A percentile compares a stretch with the other conserved stretches of the same genome.
phyloP scores from a whole-genome alignment of 1,284 basidiomycete genomes.

The Mycena sp. region DNA sequence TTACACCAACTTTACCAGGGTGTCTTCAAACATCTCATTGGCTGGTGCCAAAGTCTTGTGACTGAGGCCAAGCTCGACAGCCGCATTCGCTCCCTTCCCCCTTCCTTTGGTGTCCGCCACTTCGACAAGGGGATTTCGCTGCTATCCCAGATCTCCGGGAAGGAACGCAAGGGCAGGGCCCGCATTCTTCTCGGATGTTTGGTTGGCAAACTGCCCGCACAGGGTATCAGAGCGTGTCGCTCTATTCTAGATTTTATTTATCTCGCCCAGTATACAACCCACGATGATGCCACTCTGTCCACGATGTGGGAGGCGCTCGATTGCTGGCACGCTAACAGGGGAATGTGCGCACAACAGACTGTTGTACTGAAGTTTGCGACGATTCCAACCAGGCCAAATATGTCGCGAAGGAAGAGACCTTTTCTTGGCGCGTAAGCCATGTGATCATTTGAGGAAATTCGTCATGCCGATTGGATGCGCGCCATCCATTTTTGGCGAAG shows the following conservation, averaged over 20 bases:
- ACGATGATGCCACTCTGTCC: conserved; percentile 10
- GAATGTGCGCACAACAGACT: too few relatives aligned
- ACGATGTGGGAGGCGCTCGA: too few relatives aligned
- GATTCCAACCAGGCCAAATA: conserved; percentile 43
- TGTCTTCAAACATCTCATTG: conserved; percentile 1
- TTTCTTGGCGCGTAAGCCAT: too few relatives aligned
- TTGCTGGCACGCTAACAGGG: conserved; percentile 30
- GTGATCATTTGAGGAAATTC: too few relatives aligned
- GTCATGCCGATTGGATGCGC: too few relatives aligned
- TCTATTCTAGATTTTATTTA: conserved; percentile 28
- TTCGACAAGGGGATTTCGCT: conserved; percentile 38
- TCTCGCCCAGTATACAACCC: conserved; percentile 9
- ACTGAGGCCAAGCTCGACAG: conserved; percentile 37
- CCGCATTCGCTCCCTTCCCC: conserved; percentile 36
- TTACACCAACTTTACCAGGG: too few relatives aligned
- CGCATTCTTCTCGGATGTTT: not conserved
- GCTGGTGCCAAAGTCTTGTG: conserved; percentile 12
- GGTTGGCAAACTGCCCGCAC: too few relatives aligned
- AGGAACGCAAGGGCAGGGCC: conserved; percentile 30
- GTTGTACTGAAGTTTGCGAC: conserved; percentile 27
- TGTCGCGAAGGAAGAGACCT: too few relatives aligned
- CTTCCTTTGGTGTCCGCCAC: conserved; percentile 14
- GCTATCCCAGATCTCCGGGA: conserved; percentile 39
- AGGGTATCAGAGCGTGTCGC: conserved; percentile 10
- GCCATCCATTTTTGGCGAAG: too few relatives aligned